A percentile compares a stretch with the other conserved stretches of the same genome.
These are phyloP conservation scores for Ceraceosorus guamensis DNA, from an alignment of 1,284 basidiomycete species.

Conservation along the genomic window DNA sequence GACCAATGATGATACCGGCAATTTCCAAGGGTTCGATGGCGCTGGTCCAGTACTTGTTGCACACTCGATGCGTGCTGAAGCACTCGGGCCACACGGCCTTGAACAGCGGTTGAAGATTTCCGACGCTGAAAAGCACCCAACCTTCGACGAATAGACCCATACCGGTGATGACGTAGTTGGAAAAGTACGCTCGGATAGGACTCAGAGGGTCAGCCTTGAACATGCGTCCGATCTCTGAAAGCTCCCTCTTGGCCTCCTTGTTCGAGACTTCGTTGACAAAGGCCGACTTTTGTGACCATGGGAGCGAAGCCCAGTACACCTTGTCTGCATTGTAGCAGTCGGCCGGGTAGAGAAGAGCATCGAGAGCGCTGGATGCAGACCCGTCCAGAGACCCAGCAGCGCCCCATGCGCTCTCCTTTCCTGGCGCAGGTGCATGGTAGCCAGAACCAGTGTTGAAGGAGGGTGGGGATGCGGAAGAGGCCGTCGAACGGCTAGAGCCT, in stretches of 20 bases:
- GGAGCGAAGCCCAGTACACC: constrained; percentile 50
- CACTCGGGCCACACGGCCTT: constrained; percentile 54
- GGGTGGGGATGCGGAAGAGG: background rate
- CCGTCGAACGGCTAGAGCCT: background rate
- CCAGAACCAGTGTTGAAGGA: background rate
- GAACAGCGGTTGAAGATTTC: constrained; percentile 53
- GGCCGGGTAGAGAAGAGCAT: constrained; percentile 37
- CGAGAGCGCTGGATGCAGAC: constrained; percentile 17
- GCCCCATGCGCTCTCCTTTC: background rate
- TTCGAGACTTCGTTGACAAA: constrained; percentile 53
- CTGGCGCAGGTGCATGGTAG: no score
- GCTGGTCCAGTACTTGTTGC: constrained; percentile 52
- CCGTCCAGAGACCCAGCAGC: background rate
- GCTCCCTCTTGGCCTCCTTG: constrained; percentile 52
- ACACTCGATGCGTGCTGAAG: constrained; percentile 52
- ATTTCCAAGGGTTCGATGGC: constrained; percentile 53
- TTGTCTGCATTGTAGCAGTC: constrained; percentile 41
- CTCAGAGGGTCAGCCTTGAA: constrained; percentile 53
- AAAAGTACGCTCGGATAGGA: constrained; percentile 52
- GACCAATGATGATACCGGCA: constrained; percentile 55
- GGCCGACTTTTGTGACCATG: constrained; percentile 28
- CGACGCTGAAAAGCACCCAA: constrained; percentile 55
- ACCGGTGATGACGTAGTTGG: constrained; percentile 54
- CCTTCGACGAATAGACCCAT: constrained; percentile 56
- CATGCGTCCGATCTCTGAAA: constrained; percentile 51